Base-by-base conservation (phyloP, 306 rosid species). In the Vigna radiata region DNA sequence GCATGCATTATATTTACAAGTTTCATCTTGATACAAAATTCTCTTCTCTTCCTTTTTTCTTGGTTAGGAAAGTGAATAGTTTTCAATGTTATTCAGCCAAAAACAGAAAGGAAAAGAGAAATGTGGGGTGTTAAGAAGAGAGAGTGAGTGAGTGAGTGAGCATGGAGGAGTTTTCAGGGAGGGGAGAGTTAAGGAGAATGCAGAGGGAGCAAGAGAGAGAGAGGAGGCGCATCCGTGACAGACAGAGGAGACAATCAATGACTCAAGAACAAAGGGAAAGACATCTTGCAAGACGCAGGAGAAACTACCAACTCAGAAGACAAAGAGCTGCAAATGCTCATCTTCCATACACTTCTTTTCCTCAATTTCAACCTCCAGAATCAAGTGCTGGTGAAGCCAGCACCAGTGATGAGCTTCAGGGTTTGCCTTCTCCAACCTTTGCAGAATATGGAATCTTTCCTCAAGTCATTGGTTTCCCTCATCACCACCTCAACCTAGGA, bases 231-330 rank as follows among this genome's bases (percentile, higher is more conserved):
- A 61, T 90, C 8, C 84, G 97, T 17, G 98, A 93, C 76, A 70
- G 93, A 58, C 85, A 91, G 44, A 90, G 96, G 80, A 83, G 98
- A 76, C 95, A 87, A 55, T 84, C 97, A 2, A 93, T 91, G 98
- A 91, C 89, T 9, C 70, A 85, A 49, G 98, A 93, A 50, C 98
- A 93, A 80, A 87, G 93, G 53, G 97, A 93, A 52, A 81, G 88
- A 47, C 98, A 90, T 64, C 92, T 91, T 8, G 96, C 93, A 0
- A 79, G 98, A n/a, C 90, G 98, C 16, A 88, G 97, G n/a, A 81
- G 90, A 77, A 93, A 91, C 78, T 91, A 91, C 18, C 97, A 90
- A 43, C 87, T 93, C 4, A 53, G 97, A 68, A 85, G 94, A 79
- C 84, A 88, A n/a, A 88, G 89, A 86, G 89, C 88, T 75, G 91